phyloP scores from a whole-genome alignment of 129 eudicot species.

The Tagetes patula region DNA sequence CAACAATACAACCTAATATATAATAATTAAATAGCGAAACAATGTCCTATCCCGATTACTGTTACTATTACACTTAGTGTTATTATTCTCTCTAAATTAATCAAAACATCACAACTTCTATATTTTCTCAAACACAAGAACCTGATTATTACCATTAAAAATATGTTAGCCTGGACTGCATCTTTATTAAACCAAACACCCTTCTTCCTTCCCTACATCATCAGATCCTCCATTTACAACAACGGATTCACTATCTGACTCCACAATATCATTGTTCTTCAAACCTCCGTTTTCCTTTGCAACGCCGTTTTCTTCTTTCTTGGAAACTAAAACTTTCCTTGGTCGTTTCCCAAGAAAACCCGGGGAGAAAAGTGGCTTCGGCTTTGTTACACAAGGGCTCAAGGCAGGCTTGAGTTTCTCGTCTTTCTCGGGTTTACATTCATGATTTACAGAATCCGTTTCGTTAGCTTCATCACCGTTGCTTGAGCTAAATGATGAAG shows the following conservation, averaged over 20 bases:
- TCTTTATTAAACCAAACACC: not conserved
- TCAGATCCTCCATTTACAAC: slow-evolving; percentile 18
- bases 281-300: slow-evolving; percentile 7
- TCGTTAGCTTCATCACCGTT: slow-evolving; percentile 23
- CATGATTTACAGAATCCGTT: slow-evolving; percentile 9
- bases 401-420: slow-evolving; percentile 15
- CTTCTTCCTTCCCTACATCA: slow-evolving; percentile 13
- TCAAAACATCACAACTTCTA: slow-evolving; percentile 12
- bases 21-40: not conserved
- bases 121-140: slow-evolving; percentile 28
- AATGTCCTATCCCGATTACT: slow-evolving; percentile 14
- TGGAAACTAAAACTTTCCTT: slow-evolving; percentile 13
- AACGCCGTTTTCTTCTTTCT: slow-evolving; percentile 22
- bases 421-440: slow-evolving; percentile 8
- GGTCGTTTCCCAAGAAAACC: slow-evolving; percentile 50
- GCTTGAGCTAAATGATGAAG: slow-evolving; percentile 18
- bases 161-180: slow-evolving; percentile 19
- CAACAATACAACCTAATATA: not conserved
- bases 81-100: slow-evolving; percentile 17
- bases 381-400: slow-evolving; percentile 26
- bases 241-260: slow-evolving; percentile 1
- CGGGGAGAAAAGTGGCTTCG: slow-evolving; percentile 43
- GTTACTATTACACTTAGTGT: not conserved
- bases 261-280: slow-evolving; percentile 15
- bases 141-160: slow-evolving; percentile 16